Evolutionary conservation across 1,284 basidiomycete species (phyloP).

Genomic region (Quambalaria eucalypti): DNA sequence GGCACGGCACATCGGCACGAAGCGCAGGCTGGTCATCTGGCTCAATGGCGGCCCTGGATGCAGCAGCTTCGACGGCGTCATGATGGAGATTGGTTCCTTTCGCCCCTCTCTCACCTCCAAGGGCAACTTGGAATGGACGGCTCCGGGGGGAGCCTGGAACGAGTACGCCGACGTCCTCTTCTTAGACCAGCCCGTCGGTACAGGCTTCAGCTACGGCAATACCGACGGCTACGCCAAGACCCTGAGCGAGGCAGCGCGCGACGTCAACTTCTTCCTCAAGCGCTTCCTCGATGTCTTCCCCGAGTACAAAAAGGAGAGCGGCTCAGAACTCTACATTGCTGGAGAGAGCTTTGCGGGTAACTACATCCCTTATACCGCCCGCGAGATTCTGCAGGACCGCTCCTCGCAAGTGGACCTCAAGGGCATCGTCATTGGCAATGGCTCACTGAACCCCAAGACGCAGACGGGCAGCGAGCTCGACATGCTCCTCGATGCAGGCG

Average conservation of each 20-base stretch:
- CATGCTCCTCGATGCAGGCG: conserved; percentile 68
- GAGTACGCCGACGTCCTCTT: conserved; percentile 96
- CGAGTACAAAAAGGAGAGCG: conserved; percentile 64
- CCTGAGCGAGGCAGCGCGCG: conserved; percentile 60
- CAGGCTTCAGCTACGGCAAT: conserved; percentile 80
- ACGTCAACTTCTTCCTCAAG: conserved; percentile 72
- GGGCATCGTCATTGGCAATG: conserved; percentile 88
- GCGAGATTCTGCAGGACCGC: conserved; percentile 64
- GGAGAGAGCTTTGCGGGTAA: conserved; percentile 18
- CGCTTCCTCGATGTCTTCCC: conserved; percentile 88
- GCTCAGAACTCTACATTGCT: conserved; percentile 56
- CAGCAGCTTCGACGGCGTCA: conserved; percentile 88
- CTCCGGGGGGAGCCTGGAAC: conserved; percentile 85
- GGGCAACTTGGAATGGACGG: conserved; percentile 61
- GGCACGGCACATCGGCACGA: conserved; percentile 60
- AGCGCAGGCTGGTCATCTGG: conserved; percentile 84
- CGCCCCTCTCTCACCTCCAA: conserved; percentile 56
- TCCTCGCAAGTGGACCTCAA: conserved; percentile 56
- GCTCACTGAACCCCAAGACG: conserved; percentile 80
- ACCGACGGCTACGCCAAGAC: conserved; percentile 73
- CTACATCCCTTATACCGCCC: conserved; percentile 54
- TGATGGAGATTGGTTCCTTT: conserved; percentile 97
- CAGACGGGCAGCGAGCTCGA: conserved; percentile 89
- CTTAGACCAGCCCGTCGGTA: conserved; percentile 91
- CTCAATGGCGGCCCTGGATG: conserved; percentile 88